Evolutionary conservation across 345 rosid genomes (phyloP).

Genomic region (Populus ilicifolia): DNA sequence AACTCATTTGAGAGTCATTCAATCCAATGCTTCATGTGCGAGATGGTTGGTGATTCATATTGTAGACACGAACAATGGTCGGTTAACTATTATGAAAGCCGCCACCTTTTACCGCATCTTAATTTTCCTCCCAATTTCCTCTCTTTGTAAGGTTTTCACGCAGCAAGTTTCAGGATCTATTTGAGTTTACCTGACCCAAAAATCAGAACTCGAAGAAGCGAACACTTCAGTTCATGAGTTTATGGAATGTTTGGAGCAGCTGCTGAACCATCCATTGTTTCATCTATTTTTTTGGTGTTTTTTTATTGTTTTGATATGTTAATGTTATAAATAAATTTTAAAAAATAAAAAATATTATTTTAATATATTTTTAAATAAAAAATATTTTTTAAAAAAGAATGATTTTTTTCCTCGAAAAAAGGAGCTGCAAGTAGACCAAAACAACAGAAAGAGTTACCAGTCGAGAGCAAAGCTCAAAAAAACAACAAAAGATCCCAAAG

Average conservation of each 20-base stretch:
- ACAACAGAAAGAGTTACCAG: neutral
- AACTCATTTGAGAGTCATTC: slow-evolving; percentile 30
- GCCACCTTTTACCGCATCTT: neutral
- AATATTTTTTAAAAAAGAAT: no score
- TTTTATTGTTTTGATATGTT: no score
- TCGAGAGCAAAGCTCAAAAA: neutral
- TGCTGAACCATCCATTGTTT: no score
- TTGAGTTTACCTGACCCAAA: neutral
- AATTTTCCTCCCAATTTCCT: neutral
- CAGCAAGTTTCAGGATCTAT: neutral
- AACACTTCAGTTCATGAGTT: neutral
- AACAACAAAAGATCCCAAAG: no score
- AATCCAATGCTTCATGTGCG: slow-evolving; percentile 16
- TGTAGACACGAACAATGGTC: slow-evolving; percentile 26
- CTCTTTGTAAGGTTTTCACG: neutral
- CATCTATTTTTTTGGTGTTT: no score
- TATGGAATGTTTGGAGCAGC: no score
- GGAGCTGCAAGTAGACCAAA: neutral
- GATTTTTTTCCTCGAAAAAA: no score
- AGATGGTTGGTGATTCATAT: slow-evolving; percentile 34
- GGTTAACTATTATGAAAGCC: slow-evolving; percentile 21
- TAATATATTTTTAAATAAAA: no score
- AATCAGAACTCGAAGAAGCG: neutral
- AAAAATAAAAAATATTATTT: no score
- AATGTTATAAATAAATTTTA: no score